A percentile compares a stretch with the other conserved stretches of the same genome.
phyloP scores from a whole-genome alignment of 2,329 filamentous ascomycete genomes.

The Sclerotinia borealis region DNA sequence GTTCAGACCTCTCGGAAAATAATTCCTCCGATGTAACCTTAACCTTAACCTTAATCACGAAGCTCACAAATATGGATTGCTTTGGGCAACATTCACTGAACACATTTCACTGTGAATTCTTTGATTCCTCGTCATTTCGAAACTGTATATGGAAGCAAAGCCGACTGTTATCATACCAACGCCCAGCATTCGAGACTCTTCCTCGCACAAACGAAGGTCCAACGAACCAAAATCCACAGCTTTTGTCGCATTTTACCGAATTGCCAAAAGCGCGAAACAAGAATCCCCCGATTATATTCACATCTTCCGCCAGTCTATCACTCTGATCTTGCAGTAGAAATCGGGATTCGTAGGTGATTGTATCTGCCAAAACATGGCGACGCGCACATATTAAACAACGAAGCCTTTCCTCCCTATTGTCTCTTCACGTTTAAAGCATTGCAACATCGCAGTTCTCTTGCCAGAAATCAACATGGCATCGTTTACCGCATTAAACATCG shows the following conservation, averaged over 20 bases:
- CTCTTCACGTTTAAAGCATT: background rate
- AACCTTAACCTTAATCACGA: no score
- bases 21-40: background rate
- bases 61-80: background rate
- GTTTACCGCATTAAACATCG: slow-evolving; percentile 88
- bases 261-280: background rate
- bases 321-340: no score
- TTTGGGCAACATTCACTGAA: background rate
- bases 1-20: background rate
- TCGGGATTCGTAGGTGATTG: background rate
- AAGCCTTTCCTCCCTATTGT: background rate
- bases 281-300: background rate
- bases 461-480: slow-evolving; percentile 14
- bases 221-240: background rate
- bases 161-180: background rate
- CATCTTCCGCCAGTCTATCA: background rate
- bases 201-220: background rate
- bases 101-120: background rate
- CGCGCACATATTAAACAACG: background rate
- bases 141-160: background rate
- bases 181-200: background rate
- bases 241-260: background rate
- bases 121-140: background rate
- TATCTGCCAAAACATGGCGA: background rate
- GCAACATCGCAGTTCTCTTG: background rate